Evolutionary conservation across 192 early-diverging fungal species (phyloP).

Genomic region (Linnemannia elongata): DNA sequence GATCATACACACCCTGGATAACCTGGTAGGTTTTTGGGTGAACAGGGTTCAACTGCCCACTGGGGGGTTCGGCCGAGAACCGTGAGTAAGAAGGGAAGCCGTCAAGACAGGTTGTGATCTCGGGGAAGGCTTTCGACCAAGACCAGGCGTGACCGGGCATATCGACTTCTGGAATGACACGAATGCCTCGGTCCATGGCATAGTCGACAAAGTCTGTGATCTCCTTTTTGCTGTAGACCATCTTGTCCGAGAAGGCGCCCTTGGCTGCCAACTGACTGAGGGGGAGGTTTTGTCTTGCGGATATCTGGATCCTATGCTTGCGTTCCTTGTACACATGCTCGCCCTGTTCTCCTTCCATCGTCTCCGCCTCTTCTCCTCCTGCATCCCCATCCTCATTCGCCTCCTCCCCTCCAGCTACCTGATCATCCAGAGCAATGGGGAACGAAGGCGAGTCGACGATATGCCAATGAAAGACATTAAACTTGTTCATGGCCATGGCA

Average conservation of each 20-base stretch:
- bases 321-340: background rate
- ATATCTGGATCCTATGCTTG: background rate
- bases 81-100: constrained; percentile 66
- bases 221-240: constrained; percentile 83
- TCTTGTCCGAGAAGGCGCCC: constrained; percentile 74
- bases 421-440: constrained; percentile 69
- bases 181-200: constrained; percentile 78
- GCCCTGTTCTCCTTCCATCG: background rate
- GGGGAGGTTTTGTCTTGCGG: constrained; percentile 48
- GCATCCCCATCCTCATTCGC: background rate
- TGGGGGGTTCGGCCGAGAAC: constrained; percentile 74
- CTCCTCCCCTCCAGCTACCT: background rate
- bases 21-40: constrained; percentile 74
- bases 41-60: constrained; percentile 86
- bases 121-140: constrained; percentile 60
- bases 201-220: constrained; percentile 80
- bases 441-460: constrained; percentile 81
- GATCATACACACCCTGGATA: constrained; percentile 73
- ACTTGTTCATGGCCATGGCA: constrained; percentile 86
- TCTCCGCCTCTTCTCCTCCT: background rate
- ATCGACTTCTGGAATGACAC: constrained; percentile 94
- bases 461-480: constrained; percentile 89
- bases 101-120: constrained; percentile 69
- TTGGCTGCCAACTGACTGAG: constrained; percentile 68
- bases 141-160: constrained; percentile 88